These are phyloP conservation scores for Tephrocybe sp. DNA, from an alignment of 768 basidiomycete species.

Conservation along the genomic window DNA sequence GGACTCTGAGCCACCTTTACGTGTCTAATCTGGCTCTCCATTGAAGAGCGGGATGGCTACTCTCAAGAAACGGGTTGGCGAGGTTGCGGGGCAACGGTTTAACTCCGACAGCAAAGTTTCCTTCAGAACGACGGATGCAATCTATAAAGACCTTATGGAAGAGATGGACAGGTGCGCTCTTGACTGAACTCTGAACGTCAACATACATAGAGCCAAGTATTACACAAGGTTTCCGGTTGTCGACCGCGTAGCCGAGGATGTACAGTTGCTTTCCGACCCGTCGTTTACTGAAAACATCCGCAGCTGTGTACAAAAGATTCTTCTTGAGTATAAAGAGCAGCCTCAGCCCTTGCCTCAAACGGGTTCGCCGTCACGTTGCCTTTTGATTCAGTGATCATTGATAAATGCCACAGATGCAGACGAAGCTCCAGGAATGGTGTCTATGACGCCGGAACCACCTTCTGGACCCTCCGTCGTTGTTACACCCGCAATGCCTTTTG, in stretches of 20 bases:
- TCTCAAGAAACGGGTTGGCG: conserved; percentile 59
- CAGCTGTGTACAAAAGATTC: conserved; percentile 42
- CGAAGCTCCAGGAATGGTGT: conserved; percentile 10
- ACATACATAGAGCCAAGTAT: background rate
- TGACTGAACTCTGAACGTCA: background rate
- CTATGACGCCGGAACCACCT: too few species aligned
- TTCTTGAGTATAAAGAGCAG: conserved; percentile 38
- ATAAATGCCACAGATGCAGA: conserved; percentile 17
- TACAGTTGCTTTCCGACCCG: conserved; percentile 47
- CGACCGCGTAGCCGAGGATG: conserved; percentile 58
- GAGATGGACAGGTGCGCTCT: conserved; percentile 63
- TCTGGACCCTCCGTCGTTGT: conserved; percentile 10
- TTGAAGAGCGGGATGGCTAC: conserved; percentile 49
- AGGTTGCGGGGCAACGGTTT: conserved; percentile 59
- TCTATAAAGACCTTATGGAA: conserved; percentile 66
- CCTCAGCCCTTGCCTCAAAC: conserved; percentile 12
- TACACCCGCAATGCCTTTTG: conserved; percentile 9
- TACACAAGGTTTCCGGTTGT: conserved; percentile 59
- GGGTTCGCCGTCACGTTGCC: conserved; percentile 15
- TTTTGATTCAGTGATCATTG: conserved; percentile 10
- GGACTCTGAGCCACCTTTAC: background rate
- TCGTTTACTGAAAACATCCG: conserved; percentile 44
- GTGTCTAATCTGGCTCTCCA: conserved; percentile 2
- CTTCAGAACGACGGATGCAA: conserved; percentile 48
- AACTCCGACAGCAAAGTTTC: conserved; percentile 53